A percentile compares a stretch with the other conserved stretches of the same genome.
Evolutionary conservation across 495 filamentous ascomycete genomes (phyloP).

Genomic region (Aspergillus sclerotiicarbonarius): DNA sequence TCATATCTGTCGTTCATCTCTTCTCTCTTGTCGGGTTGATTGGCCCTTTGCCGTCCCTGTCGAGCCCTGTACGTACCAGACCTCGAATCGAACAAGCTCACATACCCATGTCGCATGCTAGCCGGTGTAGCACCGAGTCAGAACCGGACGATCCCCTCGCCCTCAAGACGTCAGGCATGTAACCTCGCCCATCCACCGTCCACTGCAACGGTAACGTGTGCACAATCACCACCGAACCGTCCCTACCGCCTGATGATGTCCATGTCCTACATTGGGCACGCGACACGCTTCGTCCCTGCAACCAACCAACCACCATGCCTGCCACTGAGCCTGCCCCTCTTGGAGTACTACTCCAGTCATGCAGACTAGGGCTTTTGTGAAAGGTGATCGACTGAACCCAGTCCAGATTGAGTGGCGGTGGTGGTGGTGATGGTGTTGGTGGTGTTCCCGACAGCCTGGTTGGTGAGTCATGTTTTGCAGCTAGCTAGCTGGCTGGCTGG

Average conservation of each 20-base stretch:
- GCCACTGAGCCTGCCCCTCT: too few species aligned
- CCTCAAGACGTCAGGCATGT: conserved; percentile 17
- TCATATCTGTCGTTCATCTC: conserved; percentile 5
- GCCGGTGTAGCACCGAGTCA: not conserved
- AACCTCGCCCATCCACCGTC: not conserved
- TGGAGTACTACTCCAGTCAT: too few species aligned
- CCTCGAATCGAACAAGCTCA: not conserved
- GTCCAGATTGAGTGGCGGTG: too few species aligned
- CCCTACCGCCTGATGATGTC: not conserved
- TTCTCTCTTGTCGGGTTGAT: not conserved
- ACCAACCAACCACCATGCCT: not conserved
- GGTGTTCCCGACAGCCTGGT: too few species aligned
- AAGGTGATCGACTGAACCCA: too few species aligned
- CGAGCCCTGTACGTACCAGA: not conserved
- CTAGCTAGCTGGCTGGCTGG: too few species aligned
- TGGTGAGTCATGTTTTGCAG: too few species aligned
- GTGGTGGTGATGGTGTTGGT: too few species aligned
- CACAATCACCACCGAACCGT: not conserved
- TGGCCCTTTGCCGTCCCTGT: not conserved
- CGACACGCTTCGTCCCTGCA: not conserved
- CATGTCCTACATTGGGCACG: conserved; percentile 9
- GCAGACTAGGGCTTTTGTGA: too few species aligned
- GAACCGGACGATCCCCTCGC: conserved; percentile 9
- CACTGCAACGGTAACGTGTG: conserved; percentile 9
- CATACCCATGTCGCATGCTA: not conserved